Base-by-base conservation (phyloP, 495 filamentous ascomycete species). In the Wilcoxina mikolae region DNA sequence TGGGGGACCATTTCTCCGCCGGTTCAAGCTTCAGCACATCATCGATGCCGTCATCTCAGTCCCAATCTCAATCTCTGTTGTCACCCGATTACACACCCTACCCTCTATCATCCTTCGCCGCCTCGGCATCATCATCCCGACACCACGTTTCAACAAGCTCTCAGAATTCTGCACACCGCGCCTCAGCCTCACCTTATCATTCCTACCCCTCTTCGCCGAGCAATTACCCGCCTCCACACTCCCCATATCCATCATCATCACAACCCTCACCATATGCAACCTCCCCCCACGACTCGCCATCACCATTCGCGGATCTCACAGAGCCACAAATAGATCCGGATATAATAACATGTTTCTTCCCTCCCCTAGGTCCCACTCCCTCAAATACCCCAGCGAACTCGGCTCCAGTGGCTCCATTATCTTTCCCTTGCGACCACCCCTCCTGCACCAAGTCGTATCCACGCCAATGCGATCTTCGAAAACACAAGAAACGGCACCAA, bases 401-500 rank as follows among this genome's bases (percentile, higher is more conserved):
- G 15, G 5, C 46, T 28, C 23, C 27, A 15, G 23, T 9, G 2
- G n/a, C 28, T 17, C 49, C 20, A 20, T 10, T 20, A 26, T 44
- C 4, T 0, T 39, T 57, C 18, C 4, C 3, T 4, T 63, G 60
- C 23, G 28, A 58, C 3, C 51, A 56, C 24, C n/a, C 22, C 4
- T 28, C 33, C 3, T 63, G 60, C 17, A n/a, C 10, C 3, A 56
- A 39, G 10, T 23, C 31, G 0, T 63, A 43, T 9, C 44, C 35
- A 7, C 49, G 60, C 0, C 26, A 29, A 0, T 63, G 60, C 23
- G 60, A 63, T 27, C 26, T 61, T 33, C 18, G 35, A 0, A 58
- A 64, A n/a, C 57, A 58, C 22, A 58, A 57, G 20, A 64, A 60
- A 27, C 31, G 60, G 0, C 60, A 63, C 10, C 5, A n/a, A 0